Evolutionary conservation across 2,329 filamentous ascomycete genomes (phyloP), one percentile per base, ranked within the genome.

Genomic region (Hypoxylon sp.): DNA sequence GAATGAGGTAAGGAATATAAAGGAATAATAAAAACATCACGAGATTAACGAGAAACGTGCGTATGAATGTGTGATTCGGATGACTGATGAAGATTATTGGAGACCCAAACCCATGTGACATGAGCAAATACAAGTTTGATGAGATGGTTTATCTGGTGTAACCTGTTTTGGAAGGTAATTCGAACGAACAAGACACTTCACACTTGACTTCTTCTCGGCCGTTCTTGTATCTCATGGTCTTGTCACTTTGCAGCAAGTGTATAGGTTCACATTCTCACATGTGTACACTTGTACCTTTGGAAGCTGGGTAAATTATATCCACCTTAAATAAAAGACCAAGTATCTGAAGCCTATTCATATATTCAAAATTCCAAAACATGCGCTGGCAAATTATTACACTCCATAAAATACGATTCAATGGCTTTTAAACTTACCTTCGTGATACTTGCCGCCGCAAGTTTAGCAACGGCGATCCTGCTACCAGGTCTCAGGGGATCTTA

Each of bases 151-250:
- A 27, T 27, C 46, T 54, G 51, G 47, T 35, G 32, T 31, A 59
- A 59, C 60, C 56, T 29, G 58, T 62, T 69, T 31, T 15, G 64
- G 64, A 61, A 67, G 53, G 60, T 59, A 55, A 67, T 56, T 56
- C 51, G 44, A 2, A 35, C 52, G 29, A 39, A 37, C 6, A 13
- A 44, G 37, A 39, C 42, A 39, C 29, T 21, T 31, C n/a, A 29
- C n/a, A 35, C 2, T 15, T 15, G 1, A 19, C 6, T 35, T 6
- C 19, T 42, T 11, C 37, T 44, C 2, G 31, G 17, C 10, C 17
- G 15, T 42, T 39, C 5, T 21, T 15, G 6, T 56, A 46, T 32
- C 31, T 51, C 44, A 42, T 48, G 19, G 47, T 44, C 11, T 21
- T 44, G 27, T 53, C 37, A 24, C 37, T 11, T 46, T 11, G 17